These are phyloP conservation scores for Penicillium bialowiezense DNA, from an alignment of 495 filamentous ascomycete genomes.

Conservation along the genomic window DNA sequence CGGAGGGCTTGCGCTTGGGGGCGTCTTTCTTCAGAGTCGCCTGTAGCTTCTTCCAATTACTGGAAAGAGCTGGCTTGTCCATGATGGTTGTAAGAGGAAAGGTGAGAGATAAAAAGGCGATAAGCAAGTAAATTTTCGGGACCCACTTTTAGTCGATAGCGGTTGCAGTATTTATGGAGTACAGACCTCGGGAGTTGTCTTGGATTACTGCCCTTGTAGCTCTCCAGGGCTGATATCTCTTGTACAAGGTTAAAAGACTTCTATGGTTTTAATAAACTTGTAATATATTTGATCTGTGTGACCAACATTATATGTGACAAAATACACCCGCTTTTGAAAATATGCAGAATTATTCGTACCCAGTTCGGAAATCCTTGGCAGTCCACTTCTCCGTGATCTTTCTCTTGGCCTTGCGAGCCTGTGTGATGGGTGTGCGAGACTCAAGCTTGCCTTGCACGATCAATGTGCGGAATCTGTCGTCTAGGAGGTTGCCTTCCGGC, in stretches of 20 bases:
- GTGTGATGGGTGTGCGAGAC: slow-evolving; percentile 68
- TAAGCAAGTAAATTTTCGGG: slow-evolving; percentile 13
- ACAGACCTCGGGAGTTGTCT: too few species aligned
- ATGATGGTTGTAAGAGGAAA: slow-evolving; percentile 27
- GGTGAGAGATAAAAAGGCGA: slow-evolving; percentile 11
- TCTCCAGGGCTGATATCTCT: too few species aligned
- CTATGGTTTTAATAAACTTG: too few species aligned
- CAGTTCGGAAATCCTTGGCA: slow-evolving; percentile 84
- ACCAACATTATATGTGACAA: slow-evolving; percentile 25
- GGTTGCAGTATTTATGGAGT: background rate
- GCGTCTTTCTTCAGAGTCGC: slow-evolving; percentile 55
- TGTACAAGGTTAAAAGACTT: too few species aligned
- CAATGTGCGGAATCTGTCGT: slow-evolving; percentile 86
- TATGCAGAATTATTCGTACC: slow-evolving; percentile 28
- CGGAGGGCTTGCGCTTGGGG: slow-evolving; percentile 38
- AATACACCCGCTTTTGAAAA: slow-evolving; percentile 27
- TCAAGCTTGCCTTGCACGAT: slow-evolving; percentile 88
- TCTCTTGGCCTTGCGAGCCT: slow-evolving; percentile 73
- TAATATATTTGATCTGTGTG: background rate
- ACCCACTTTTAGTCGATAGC: slow-evolving; percentile 10
- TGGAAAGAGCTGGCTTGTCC: slow-evolving; percentile 47
- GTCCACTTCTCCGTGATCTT: slow-evolving; percentile 92
- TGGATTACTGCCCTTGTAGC: too few species aligned
- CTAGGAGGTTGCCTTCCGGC: slow-evolving; percentile 89
- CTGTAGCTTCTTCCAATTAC: slow-evolving; percentile 77